Conservation (phyloP, 2,329 filamentous ascomycete genomes). For the Monilinia aucupariae region DNA sequence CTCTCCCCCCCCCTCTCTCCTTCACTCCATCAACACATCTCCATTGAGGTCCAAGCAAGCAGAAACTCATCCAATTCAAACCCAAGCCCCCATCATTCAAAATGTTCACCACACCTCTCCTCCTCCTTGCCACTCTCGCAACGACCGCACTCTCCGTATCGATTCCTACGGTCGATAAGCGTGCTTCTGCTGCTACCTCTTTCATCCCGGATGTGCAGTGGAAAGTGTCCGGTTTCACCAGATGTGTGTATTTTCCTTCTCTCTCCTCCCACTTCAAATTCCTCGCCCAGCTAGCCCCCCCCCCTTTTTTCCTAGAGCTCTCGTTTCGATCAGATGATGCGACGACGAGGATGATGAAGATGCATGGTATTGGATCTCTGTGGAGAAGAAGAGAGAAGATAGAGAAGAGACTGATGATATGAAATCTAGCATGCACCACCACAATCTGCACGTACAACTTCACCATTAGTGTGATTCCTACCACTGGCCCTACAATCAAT, state of each 20-base stretch:
- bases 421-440: conserved; percentile 1
- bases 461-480: conserved; percentile 1
- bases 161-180: not conserved
- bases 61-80: not conserved
- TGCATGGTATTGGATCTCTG: not conserved
- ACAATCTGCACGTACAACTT: conserved; percentile 11
- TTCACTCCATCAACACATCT: not conserved
- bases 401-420: not conserved
- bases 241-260: conserved; percentile 12
- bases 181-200: not conserved
- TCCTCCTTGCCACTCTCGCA: conserved; percentile 8
- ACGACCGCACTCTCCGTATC: conserved; percentile 5
- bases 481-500: not conserved
- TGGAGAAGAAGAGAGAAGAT: not conserved
- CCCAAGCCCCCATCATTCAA: not conserved
- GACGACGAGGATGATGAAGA: not conserved
- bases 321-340: not conserved
- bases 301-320: not conserved
- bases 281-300: not conserved
- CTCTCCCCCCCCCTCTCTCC: no score
- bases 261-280: not conserved
- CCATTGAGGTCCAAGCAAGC: not conserved
- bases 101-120: conserved; percentile 14
- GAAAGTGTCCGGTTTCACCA: conserved; percentile 18
- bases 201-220: conserved; percentile 8